phyloP scores from a whole-genome alignment of 129 eudicot genomes.

The Escallonia herrerae region DNA sequence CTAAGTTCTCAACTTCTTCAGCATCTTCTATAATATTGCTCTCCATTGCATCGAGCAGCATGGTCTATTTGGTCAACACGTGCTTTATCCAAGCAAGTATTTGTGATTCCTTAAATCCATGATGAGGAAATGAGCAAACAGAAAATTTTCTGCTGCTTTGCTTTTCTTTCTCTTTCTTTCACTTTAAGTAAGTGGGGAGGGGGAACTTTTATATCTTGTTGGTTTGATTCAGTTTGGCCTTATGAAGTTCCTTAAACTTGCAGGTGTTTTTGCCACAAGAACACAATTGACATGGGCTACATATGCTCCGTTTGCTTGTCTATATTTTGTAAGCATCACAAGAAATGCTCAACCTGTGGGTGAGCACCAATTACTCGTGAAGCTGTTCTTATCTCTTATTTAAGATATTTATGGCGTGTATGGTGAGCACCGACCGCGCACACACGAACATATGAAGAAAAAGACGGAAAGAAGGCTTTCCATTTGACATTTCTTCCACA shows the following conservation, averaged over 20 bases:
- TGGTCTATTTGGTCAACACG: not conserved
- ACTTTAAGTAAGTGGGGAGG: no score
- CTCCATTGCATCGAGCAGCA: no score
- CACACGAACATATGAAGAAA: no score
- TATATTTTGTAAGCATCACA: conserved; percentile 87
- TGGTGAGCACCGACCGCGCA: no score
- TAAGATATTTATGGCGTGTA: not conserved
- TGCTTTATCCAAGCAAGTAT: not conserved
- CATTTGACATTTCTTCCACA: not conserved
- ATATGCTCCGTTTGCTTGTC: conserved; percentile 95
- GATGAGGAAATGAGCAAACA: not conserved
- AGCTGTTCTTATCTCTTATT: not conserved
- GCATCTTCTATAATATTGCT: no score
- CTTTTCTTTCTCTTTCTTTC: no score
- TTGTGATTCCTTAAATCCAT: not conserved
- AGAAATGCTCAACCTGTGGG: conserved; percentile 97
- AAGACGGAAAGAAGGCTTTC: not conserved
- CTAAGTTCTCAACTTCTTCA: no score
- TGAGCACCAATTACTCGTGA: conserved; percentile 23
- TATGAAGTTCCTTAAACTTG: not conserved
- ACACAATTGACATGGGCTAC: conserved; percentile 88
- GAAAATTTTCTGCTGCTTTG: not conserved
- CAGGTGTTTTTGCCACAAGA: conserved; percentile 98
- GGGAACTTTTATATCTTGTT: not conserved
- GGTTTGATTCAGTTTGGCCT: not conserved